These are phyloP conservation scores for Saccharomycopsis javanensis DNA, from an alignment of 805 yeast species.

Conservation along the genomic window DNA sequence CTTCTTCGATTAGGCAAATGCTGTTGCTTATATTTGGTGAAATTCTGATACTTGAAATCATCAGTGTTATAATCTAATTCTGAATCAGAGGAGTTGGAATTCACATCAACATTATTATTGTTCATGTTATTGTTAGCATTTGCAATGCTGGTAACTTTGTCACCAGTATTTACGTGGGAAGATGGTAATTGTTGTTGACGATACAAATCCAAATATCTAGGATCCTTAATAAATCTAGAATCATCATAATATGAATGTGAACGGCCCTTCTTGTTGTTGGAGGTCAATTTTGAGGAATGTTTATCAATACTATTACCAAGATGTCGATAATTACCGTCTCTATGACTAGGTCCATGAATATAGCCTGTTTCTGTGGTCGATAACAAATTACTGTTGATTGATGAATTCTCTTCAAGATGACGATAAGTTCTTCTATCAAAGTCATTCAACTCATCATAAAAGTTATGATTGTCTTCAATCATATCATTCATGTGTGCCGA, in stretches of 20 bases:
- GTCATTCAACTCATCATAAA: background rate
- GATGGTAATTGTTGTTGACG: background rate
- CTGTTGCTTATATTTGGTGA: slow-evolving; percentile 11
- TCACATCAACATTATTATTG: background rate
- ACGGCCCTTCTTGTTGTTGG: background rate
- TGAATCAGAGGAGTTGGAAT: slow-evolving; percentile 14
- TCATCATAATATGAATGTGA: background rate
- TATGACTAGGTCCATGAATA: background rate
- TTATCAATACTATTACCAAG: background rate
- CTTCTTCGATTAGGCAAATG: background rate
- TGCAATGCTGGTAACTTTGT: background rate
- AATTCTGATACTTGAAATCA: slow-evolving; percentile 16
- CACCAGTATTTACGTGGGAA: background rate
- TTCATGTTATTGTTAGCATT: background rate
- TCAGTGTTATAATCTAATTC: slow-evolving; percentile 19
- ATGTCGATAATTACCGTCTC: background rate
- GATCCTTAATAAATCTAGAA: background rate
- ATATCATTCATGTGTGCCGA: background rate
- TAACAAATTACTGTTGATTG: background rate
- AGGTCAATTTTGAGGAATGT: background rate
- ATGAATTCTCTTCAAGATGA: background rate
- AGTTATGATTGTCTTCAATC: background rate
- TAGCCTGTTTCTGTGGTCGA: background rate
- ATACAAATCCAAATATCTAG: background rate
- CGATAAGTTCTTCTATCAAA: background rate